Conservation (phyloP, 1,139 yeast genomes). For the Geotrichum fermentans region DNA sequence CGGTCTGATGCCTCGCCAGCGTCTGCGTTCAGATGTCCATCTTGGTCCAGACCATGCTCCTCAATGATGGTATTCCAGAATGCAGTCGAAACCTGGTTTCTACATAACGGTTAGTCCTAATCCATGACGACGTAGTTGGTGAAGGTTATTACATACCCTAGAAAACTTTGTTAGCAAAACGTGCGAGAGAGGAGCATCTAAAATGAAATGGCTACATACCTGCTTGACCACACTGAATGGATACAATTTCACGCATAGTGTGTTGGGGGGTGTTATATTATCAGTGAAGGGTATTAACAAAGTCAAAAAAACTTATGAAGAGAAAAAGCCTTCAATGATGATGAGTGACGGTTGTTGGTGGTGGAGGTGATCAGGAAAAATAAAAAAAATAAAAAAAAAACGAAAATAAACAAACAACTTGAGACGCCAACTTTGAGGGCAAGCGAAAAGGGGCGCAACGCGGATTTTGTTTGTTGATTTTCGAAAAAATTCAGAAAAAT, state of each 20-base stretch:
- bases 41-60: conserved; percentile 58
- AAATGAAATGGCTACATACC: no score
- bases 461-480: not conserved
- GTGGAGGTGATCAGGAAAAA: not conserved
- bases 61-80: conserved; percentile 66
- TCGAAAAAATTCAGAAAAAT: not conserved
- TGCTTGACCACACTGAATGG: conserved; percentile 44
- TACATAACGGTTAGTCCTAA: conserved; percentile 29
- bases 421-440: not conserved
- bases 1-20: conserved; percentile 5
- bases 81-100: conserved; percentile 66
- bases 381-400: not conserved
- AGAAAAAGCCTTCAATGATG: no score
- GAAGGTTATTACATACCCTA: conserved; percentile 20
- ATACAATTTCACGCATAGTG: conserved; percentile 42
- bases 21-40: conserved; percentile 39
- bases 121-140: no score
- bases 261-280: not conserved
- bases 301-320: no score
- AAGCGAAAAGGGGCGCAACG: not conserved
- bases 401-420: not conserved
- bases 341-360: not conserved
- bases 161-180: conserved; percentile 5
- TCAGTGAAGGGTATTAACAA: not conserved
- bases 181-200: no score